Percentiles rank a stretch among this genome's conserved stretches.
Conservation (phyloP, 2,329 filamentous ascomycete species). For the Penicillium sp. region DNA sequence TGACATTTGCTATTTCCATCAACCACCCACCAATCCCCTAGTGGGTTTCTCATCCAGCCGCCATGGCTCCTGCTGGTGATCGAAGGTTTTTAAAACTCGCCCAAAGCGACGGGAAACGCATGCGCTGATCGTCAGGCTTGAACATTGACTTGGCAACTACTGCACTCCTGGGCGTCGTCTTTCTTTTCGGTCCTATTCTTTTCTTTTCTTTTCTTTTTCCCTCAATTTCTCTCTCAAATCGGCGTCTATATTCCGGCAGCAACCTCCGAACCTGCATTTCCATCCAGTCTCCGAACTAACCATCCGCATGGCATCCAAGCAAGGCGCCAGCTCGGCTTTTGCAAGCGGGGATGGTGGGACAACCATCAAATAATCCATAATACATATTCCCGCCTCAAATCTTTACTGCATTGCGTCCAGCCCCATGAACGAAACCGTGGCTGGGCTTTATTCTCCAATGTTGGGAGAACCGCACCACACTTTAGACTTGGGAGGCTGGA, state of each 20-base stretch:
- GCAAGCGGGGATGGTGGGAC: background rate
- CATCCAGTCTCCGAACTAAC: background rate
- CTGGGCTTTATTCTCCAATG: background rate
- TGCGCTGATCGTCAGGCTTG: background rate
- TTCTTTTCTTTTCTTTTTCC: background rate
- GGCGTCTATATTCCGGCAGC: background rate
- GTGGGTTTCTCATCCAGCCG: background rate
- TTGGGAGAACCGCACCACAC: background rate
- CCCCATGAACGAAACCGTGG: background rate
- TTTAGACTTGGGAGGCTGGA: background rate
- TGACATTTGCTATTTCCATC: background rate
- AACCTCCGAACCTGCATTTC: background rate
- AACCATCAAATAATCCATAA: background rate
- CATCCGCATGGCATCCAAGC: conserved; percentile 8
- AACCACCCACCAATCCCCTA: background rate
- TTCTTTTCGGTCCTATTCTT: background rate
- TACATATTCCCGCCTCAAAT: background rate
- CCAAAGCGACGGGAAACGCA: background rate
- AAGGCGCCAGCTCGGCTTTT: background rate
- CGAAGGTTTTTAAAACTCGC: background rate
- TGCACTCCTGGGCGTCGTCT: background rate
- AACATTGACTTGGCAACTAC: background rate
- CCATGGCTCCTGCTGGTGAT: background rate
- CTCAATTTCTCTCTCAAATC: background rate
- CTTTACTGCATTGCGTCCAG: background rate